Conservation (phyloP, 176 grass and related monocot species). For the Paspalum notatum region DNA sequence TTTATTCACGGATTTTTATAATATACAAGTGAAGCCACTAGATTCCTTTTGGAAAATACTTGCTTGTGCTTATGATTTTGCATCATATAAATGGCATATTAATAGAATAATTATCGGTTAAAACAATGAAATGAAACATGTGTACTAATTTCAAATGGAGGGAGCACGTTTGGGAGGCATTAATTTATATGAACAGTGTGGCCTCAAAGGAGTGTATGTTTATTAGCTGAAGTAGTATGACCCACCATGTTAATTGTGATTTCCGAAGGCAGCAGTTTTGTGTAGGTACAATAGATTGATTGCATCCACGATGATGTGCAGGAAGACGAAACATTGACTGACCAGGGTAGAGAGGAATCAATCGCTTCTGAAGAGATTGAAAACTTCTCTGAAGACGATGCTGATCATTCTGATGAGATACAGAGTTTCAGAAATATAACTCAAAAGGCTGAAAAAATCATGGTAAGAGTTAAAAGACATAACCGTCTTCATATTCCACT, state of each 20-base stretch:
- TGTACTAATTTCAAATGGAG: too few species aligned
- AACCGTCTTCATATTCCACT: background rate
- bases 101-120: too few species aligned
- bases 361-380: background rate
- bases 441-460: constrained; percentile 43
- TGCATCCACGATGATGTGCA: constrained; percentile 32
- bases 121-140: too few species aligned
- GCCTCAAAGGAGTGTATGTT: background rate
- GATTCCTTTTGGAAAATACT: too few species aligned
- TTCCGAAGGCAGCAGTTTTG: background rate
- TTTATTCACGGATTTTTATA: too few species aligned
- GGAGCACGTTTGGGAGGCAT: background rate
- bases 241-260: background rate
- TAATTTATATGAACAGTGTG: constrained; percentile 5
- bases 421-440: constrained; percentile 32
- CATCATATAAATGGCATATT: too few species aligned
- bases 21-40: too few species aligned
- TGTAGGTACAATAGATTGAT: background rate
- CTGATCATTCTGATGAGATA: constrained; percentile 35
- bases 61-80: too few species aligned
- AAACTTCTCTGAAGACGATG: constrained; percentile 17
- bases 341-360: constrained; percentile 26
- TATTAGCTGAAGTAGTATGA: background rate
- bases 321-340: constrained; percentile 35
- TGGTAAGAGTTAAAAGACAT: constrained; percentile 37